Conservation (phyloP, 495 filamentous ascomycete species). For the Penicillium simplicissimum region DNA sequence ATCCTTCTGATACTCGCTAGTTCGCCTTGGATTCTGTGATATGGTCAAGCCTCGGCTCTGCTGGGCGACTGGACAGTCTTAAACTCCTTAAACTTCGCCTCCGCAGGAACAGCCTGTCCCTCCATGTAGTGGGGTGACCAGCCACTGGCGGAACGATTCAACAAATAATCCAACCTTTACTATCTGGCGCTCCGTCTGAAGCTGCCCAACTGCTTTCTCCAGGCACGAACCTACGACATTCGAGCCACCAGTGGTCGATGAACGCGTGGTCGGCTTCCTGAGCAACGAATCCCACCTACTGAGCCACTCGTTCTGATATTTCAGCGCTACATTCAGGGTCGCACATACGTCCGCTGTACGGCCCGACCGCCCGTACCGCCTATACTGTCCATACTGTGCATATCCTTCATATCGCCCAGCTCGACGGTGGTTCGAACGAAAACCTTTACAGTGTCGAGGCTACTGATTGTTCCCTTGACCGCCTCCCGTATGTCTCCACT, state of each 20-base stretch:
- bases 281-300: not conserved
- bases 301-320: not conserved
- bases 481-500: slow-evolving; percentile 15
- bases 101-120: slow-evolving; percentile 2
- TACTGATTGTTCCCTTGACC: slow-evolving; percentile 18
- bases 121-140: not conserved
- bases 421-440: not conserved
- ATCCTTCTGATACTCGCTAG: not conserved
- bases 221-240: not conserved
- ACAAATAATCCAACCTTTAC: not conserved
- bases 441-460: not conserved
- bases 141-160: not conserved
- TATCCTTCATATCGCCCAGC: not conserved
- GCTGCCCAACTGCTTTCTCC: slow-evolving; percentile 11
- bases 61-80: not conserved
- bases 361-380: not conserved
- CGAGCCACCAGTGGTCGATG: slow-evolving; percentile 21
- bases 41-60: slow-evolving; percentile 8
- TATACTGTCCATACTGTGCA: not conserved
- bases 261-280: slow-evolving; percentile 19
- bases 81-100: not conserved
- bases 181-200: not conserved
- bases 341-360: slow-evolving; percentile 8
- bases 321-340: not conserved
- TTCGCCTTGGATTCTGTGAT: not conserved